Base-by-base conservation (phyloP, 2,329 filamentous ascomycete species). In the Aspergillus texensis region DNA sequence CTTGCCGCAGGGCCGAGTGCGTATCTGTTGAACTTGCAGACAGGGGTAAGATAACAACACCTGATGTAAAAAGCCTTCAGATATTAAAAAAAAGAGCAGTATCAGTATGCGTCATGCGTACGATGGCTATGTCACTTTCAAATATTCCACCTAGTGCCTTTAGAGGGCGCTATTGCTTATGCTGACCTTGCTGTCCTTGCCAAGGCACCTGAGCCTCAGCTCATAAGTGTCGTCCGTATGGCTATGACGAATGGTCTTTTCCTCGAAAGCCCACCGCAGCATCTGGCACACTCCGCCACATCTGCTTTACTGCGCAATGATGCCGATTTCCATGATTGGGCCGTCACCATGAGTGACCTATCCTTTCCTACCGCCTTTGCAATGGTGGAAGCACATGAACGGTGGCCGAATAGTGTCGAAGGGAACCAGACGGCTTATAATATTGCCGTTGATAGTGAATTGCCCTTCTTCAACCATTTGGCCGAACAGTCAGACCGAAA, bases 181-280 rank as follows among this genome's bases (percentile, higher is more conserved):
- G 41, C 54, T 3, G 68, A 73, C 4, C 62, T 78, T 19, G 71
- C 77, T 2, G 39, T 52, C 16, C 39, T 60, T 6, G 71, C 71
- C 14, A 59, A 65, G 4, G 66, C 78, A 12, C 62, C 67, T 10
- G 69, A 73, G 43, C 26, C 60, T 1, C 66, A 67, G 2, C 67
- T 78, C 14, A 67, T 70, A 52, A 70, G 60, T 41, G 75, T 85
- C 6, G 74, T 87, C 43, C 83, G 86, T 11, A 82, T 87, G 71
- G 85, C 83, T 45, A 88, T 88, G 80, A 87, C 85, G 14, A 85
- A 83, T 66, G 77, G 79, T 12, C 80, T 89, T 62, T 88, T 89
- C 74, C 70, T 76, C 50, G 86, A 89, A 67, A 80, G 83, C 0
- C 72, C 72, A 6, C 82, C 83, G 0, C 82, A 83, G 1, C 65